Base-by-base conservation (phyloP, 1,284 basidiomycete genomes). In the Athelia sp. region DNA sequence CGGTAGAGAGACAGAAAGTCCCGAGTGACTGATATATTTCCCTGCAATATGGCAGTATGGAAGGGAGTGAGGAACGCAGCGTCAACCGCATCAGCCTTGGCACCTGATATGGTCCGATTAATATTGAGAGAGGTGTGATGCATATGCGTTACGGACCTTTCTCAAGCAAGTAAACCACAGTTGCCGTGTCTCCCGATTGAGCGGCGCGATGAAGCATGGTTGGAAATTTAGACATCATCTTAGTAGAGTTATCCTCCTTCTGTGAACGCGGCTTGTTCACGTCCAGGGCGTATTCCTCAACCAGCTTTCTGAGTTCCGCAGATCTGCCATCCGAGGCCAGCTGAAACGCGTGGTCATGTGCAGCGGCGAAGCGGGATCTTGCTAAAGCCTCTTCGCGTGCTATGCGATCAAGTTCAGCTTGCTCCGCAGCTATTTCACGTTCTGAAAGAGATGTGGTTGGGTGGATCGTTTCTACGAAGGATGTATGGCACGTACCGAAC, bases 161-260 rank as follows among this genome's bases (percentile, higher is more conserved):
- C 42, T 65, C 63, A 15, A 69, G 47, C n/a, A 70, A 63, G 51
- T 64, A 70, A 24, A 51, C 49, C 17, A 69, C 53, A 19, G 66
- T 52, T 4, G 49, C 54, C 44, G 60, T 61, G 36, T 68, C 60
- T 45, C 62, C 66, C 17, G 52, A 51, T 38, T 62, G 55, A 21
- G 62, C 63, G 22, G 65, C 66, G 52, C 63, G 60, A 56, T 70
- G 70, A n/a, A 70, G 57, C 24, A 71, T 51, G 2, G 62, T 63
- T 52, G 67, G 63, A 43, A 55, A 44, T 6, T 44, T 22, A 10
- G 17, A 6, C 10, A 22, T 17, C 15, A 38, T 8, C 6, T 14
- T 59, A 17, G 57, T 59, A 31, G 46, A 36, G 21, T 50, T 36
- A n/a, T 57, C 57, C n/a, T 52, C 54, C 43, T 57, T 57, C 47